phyloP scores from a whole-genome alignment of 331 rosid species.

The Rosa hybrid region DNA sequence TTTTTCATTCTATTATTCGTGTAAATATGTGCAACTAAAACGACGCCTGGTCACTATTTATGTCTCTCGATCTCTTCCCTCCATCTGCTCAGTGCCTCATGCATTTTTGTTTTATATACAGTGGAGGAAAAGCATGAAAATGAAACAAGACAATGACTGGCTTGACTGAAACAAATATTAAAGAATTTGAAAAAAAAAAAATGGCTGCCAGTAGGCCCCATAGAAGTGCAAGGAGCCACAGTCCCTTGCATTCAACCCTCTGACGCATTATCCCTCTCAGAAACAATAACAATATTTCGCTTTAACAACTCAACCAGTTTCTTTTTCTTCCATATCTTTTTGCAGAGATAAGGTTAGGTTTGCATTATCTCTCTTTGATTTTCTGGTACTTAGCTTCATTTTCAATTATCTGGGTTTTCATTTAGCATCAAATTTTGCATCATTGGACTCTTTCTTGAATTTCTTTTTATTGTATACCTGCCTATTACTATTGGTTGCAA shows the following conservation, averaged over 20 bases:
- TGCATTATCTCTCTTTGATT: neutral
- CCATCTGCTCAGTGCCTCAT: too few species aligned
- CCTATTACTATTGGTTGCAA: neutral
- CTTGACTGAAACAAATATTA: too few species aligned
- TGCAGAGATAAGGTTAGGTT: neutral
- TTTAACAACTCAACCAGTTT: neutral
- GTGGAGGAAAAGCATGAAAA: too few species aligned
- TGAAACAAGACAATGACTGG: too few species aligned
- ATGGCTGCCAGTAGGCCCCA: neutral
- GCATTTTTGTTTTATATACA: too few species aligned
- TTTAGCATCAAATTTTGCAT: too few species aligned
- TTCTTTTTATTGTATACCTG: neutral
- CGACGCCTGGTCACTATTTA: too few species aligned
- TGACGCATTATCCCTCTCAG: neutral
- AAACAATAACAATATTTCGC: neutral
- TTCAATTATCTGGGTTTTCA: neutral
- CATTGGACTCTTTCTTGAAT: neutral
- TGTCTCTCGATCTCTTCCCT: too few species aligned
- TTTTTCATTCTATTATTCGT: too few species aligned
- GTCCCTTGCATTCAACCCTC: neutral
- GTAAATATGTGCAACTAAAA: too few species aligned
- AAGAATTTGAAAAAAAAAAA: too few species aligned
- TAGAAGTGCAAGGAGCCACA: neutral
- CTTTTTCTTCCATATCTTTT: neutral
- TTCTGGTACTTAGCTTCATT: neutral